A percentile compares a stretch with the other conserved stretches of the same genome.
phyloP scores from a whole-genome alignment of 169 alveolate genomes.

The Plasmodium falciparum region DNA sequence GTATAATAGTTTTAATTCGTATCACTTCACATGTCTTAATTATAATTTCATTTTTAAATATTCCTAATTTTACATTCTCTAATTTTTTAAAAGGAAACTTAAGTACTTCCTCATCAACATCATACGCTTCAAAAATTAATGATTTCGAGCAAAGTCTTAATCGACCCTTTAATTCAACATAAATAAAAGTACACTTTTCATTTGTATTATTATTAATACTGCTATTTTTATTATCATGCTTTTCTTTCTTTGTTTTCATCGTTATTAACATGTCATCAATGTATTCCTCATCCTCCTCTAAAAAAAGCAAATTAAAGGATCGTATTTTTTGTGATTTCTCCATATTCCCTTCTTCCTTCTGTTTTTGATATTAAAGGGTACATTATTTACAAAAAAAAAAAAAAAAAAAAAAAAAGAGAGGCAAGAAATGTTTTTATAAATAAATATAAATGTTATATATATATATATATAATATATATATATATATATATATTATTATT shows the following conservation, averaged over 20 bases:
- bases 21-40: constrained; percentile 80
- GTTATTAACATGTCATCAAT: constrained; percentile 79
- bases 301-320: constrained; percentile 83
- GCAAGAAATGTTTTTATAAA: background rate
- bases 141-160: constrained; percentile 88
- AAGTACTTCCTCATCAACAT: constrained; percentile 80
- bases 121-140: constrained; percentile 88
- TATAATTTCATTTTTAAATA: constrained; percentile 62
- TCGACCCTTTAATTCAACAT: constrained; percentile 82
- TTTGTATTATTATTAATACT: background rate
- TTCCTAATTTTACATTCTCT: constrained; percentile 40
- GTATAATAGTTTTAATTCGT: constrained; percentile 80
- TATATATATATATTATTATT: too few relatives aligned
- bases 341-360: constrained; percentile 20
- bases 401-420: background rate
- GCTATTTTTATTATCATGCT: background rate
- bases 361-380: background rate
- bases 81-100: constrained; percentile 81
- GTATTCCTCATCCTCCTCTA: constrained; percentile 88
- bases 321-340: constrained; percentile 59
- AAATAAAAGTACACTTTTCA: background rate
- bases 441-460: background rate
- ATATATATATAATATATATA: too few relatives aligned
- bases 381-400: background rate
- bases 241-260: constrained; percentile 6